A percentile compares a stretch with the other conserved stretches of the same genome.
These are phyloP conservation scores for Candida silvicultrix DNA, from an alignment of 805 yeast species.

Conservation along the genomic window DNA sequence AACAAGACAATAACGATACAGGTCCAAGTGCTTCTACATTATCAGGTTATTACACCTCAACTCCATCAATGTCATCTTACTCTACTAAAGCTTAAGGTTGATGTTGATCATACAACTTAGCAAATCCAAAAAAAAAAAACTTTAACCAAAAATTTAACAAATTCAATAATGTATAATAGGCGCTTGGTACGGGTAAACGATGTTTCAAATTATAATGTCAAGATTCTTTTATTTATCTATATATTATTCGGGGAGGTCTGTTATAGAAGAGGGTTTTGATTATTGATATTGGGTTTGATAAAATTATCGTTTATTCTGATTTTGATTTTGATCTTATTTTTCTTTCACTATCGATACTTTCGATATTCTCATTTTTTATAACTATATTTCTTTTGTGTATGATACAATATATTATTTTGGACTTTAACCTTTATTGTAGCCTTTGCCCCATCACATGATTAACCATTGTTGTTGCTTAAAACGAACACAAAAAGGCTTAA, in stretches of 20 bases:
- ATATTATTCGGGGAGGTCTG: not conserved
- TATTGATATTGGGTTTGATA: not conserved
- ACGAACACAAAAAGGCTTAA: not conserved
- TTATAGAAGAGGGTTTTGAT: not conserved
- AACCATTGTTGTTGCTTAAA: too few species aligned
- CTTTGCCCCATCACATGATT: not conserved
- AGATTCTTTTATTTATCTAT: not conserved
- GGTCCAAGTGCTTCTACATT: slow-evolving; percentile 36
- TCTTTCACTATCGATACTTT: not conserved
- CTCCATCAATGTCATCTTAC: slow-evolving; percentile 49
- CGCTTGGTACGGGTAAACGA: not conserved
- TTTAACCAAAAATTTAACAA: not conserved
- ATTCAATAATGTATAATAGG: not conserved
- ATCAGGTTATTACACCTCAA: slow-evolving; percentile 32
- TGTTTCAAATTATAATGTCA: not conserved
- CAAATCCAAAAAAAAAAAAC: not conserved
- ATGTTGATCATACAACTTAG: slow-evolving; percentile 1
- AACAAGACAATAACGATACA: slow-evolving; percentile 77
- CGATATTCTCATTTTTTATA: not conserved
- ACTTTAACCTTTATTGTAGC: not conserved
- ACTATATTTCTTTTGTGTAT: slow-evolving; percentile 1
- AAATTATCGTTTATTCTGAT: not conserved
- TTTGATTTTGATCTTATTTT: not conserved
- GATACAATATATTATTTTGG: slow-evolving; percentile 1
- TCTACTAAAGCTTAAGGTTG: slow-evolving; percentile 40